Evolutionary conservation across 805 yeast genomes (phyloP), one percentile per base, ranked within the genome.

Genomic region (Starmerella apis): DNA sequence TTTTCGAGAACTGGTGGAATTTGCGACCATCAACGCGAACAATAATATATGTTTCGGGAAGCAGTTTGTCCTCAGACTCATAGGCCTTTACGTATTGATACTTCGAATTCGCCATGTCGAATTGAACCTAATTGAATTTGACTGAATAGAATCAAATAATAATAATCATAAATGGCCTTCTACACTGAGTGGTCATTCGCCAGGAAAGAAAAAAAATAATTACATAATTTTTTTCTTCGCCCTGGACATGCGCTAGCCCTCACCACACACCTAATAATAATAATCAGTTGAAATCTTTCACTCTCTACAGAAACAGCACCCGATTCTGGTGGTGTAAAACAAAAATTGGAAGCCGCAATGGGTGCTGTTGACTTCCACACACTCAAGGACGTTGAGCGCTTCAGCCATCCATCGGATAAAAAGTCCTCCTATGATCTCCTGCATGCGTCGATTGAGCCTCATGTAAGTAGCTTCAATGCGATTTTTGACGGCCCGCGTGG

Each of bases 391-490:
- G 96, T 90, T 63, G 65, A 74, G 54, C 76, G 94, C 59, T 92
- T 86, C 70, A 76, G 77, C 59, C 80, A 85, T 64, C 98, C 98
- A 43, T 94, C 96, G 46, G 81, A 78, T 68, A 95, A 85, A 62
- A 77, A 83, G 64, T 74, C 86, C 27, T 85, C 85, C 7, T 90
- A 71, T 61, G 95, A 96, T 14, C 68, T 87, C 36, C 74, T 92
- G 32, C 76, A 77, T 51, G 95, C 86, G 55, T 97, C 98, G 14
- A 92, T 92, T 36, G 79, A 79, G 50, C 98, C 98, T 4, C 98
- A 92, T 65, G 77, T 92, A 49, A 96, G 95, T 8, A 90, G 97
- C 1, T 92, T 92, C 74, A 83, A 92, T 72, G 96, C 96, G 4
- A 72, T 92, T 50, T 84, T 95, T 22, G 94, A 85, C 51, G 95